Percentiles rank a stretch among this genome's conserved stretches.
Evolutionary conservation across 1,284 basidiomycete species (phyloP).

Genomic region (Cystobasidiaceae sp.): DNA sequence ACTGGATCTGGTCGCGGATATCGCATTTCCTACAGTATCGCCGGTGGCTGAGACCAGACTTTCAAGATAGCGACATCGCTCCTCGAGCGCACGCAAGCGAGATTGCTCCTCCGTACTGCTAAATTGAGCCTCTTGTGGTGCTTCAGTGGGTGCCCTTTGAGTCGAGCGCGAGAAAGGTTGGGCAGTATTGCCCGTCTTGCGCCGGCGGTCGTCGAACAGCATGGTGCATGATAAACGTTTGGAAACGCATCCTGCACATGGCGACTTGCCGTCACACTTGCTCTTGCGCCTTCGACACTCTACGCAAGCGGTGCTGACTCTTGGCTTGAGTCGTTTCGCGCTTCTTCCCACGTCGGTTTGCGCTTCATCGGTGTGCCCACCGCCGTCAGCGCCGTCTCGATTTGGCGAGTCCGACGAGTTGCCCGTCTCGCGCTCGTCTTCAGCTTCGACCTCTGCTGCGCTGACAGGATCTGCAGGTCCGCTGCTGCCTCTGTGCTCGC

Average conservation of each 20-base stretch:
- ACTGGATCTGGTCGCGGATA: no score
- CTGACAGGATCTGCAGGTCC: no score
- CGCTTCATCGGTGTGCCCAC: no score
- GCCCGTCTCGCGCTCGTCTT: no score
- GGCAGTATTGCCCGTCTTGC: conserved; percentile 1
- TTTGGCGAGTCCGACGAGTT: no score
- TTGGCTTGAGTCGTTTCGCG: no score
- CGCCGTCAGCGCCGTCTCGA: no score
- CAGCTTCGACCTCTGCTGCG: no score
- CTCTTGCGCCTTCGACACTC: conserved; percentile 13
- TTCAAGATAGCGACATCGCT: background rate
- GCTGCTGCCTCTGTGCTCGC: no score
- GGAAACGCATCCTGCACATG: background rate
- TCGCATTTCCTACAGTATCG: no score
- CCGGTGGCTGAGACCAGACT: background rate
- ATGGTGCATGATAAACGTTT: conserved; percentile 3
- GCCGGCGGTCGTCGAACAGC: conserved; percentile 5
- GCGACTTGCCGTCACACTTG: conserved; percentile 14
- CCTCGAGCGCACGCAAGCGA: background rate
- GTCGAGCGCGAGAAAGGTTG: background rate
- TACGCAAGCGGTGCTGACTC: conserved; percentile 16
- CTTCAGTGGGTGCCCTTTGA: background rate
- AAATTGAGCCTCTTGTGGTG: background rate
- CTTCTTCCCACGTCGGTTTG: no score
- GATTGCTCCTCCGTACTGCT: no score